Evolutionary conservation across 495 filamentous ascomycete species (phyloP).

Genomic region (Aspergillus affinis): DNA sequence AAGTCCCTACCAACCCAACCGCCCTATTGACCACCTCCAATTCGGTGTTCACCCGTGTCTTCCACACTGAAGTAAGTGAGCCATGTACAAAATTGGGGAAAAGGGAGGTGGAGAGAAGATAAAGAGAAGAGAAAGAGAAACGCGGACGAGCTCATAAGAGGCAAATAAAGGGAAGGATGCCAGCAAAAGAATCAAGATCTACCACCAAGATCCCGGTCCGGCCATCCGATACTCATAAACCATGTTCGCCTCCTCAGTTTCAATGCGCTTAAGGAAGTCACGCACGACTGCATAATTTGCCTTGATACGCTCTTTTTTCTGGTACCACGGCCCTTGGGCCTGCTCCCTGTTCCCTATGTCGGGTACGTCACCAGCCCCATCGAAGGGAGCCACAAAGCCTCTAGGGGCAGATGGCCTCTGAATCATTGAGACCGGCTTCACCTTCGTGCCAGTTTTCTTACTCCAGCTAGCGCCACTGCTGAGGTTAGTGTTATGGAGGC

Average conservation of each 20-base stretch:
- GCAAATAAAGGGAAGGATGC: not conserved
- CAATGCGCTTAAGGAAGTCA: constrained; percentile 15
- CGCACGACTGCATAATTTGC: constrained; percentile 7
- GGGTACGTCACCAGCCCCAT: not conserved
- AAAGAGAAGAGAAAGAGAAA: constrained; percentile 1
- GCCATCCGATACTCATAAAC: constrained; percentile 8
- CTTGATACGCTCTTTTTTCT: constrained; percentile 7
- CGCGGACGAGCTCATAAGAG: not conserved
- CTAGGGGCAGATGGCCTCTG: not conserved
- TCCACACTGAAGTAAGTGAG: not conserved
- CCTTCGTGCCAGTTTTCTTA: not conserved
- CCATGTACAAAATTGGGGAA: not conserved
- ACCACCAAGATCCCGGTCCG: not conserved
- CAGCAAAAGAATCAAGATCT: not conserved
- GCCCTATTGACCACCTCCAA: not conserved
- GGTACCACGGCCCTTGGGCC: constrained; percentile 5
- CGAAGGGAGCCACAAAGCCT: not conserved
- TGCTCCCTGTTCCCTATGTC: not conserved
- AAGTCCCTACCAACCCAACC: not conserved
- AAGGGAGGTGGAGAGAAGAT: not conserved
- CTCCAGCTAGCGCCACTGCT: not conserved
- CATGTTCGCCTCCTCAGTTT: constrained; percentile 13
- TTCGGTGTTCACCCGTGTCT: not conserved
- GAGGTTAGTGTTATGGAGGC: not conserved
- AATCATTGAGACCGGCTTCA: not conserved